These are phyloP conservation scores for Spinellus fusiger DNA, from an alignment of 192 early-diverging fungal genomes.

Conservation along the genomic window DNA sequence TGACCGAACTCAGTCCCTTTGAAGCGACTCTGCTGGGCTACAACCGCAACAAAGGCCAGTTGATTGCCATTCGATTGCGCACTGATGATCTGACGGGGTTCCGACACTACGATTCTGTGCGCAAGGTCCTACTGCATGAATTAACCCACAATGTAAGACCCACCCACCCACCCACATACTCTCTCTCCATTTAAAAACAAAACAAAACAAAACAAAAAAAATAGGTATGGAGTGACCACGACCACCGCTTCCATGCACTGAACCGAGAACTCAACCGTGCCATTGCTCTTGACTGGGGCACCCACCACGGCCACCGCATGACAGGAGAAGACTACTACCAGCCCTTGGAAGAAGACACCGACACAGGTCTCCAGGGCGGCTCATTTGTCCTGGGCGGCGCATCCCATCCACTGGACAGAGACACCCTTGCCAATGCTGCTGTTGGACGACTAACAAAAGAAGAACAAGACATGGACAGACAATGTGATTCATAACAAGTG, in stretches of 20 bases:
- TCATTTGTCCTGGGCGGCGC: constrained; percentile 54
- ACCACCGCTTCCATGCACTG: constrained; percentile 64
- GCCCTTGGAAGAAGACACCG: constrained; percentile 26
- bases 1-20: constrained; percentile 65
- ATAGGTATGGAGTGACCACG: constrained; percentile 59
- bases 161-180: background rate
- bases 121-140: constrained; percentile 73
- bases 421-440: constrained; percentile 51
- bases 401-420: constrained; percentile 24
- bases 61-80: constrained; percentile 69
- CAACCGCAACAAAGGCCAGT: constrained; percentile 61
- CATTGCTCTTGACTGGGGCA: constrained; percentile 42
- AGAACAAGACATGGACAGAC: constrained; percentile 57
- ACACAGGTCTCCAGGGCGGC: constrained; percentile 44
- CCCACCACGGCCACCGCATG: constrained; percentile 27
- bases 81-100: constrained; percentile 76
- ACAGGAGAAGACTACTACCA: constrained; percentile 36
- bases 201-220: background rate
- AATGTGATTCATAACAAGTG: constrained; percentile 37
- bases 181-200: background rate
- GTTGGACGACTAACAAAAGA: constrained; percentile 52
- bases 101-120: constrained; percentile 58
- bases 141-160: constrained; percentile 62
- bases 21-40: constrained; percentile 67
- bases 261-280: constrained; percentile 70